A percentile compares a stretch with the other conserved stretches of the same genome.
Conservation (phyloP, 805 yeast species). For the Candida stauntonica region DNA sequence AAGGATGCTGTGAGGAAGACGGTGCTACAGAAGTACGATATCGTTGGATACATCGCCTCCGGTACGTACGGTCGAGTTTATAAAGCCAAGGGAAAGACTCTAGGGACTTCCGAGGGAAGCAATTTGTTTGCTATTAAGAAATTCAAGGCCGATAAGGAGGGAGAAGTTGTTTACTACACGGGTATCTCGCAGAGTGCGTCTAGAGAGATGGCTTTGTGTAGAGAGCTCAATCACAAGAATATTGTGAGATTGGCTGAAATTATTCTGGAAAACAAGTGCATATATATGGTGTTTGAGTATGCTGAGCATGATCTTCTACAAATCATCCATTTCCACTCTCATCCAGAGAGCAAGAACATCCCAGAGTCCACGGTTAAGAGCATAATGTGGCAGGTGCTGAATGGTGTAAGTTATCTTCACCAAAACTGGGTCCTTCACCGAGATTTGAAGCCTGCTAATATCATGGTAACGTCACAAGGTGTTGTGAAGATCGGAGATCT, state of each 20-base stretch:
- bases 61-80: constrained; percentile 97
- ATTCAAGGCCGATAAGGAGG: constrained; percentile 90
- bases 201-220: constrained; percentile 91
- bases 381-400: constrained; percentile 85
- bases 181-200: constrained; percentile 96
- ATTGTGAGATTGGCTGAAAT: constrained; percentile 78
- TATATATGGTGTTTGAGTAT: constrained; percentile 92
- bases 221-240: constrained; percentile 79
- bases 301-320: constrained; percentile 95
- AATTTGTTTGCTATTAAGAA: constrained; percentile 74
- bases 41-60: constrained; percentile 94
- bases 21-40: constrained; percentile 80
- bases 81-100: constrained; percentile 59
- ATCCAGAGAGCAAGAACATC: constrained; percentile 56
- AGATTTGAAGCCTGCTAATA: constrained; percentile 95
- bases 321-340: constrained; percentile 90
- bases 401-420: constrained; percentile 88
- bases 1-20: constrained; percentile 63
- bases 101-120: constrained; percentile 7
- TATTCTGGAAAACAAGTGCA: constrained; percentile 79
- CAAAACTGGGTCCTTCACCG: constrained; percentile 96
- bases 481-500: constrained; percentile 94
- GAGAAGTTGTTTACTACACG: constrained; percentile 83
- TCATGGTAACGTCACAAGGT: constrained; percentile 89
- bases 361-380: constrained; percentile 79